phyloP scores from a whole-genome alignment of 768 basidiomycete genomes.

The Lactarius evosmus region DNA sequence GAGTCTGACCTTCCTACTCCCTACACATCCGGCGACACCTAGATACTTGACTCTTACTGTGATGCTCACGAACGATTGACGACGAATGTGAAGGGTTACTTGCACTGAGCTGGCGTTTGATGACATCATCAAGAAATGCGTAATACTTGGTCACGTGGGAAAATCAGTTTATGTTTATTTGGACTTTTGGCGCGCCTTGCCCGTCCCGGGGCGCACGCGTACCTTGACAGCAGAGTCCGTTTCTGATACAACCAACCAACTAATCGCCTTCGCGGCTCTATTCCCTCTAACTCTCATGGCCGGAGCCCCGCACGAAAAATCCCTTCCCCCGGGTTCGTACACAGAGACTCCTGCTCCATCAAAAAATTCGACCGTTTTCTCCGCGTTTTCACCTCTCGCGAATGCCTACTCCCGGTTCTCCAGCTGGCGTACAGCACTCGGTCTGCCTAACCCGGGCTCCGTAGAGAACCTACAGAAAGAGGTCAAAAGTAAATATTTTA shows the following conservation, averaged over 20 bases:
- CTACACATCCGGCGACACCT: slow-evolving; percentile 22
- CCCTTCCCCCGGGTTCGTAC: slow-evolving; percentile 2
- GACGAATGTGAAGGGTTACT: slow-evolving; percentile 27
- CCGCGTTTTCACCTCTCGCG: slow-evolving; percentile 49
- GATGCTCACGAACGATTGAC: slow-evolving; percentile 25
- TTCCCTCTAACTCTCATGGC: slow-evolving; percentile 16
- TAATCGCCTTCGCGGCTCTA: slow-evolving; percentile 11
- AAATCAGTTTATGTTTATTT: slow-evolving; percentile 20
- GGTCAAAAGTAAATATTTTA: slow-evolving; percentile 65
- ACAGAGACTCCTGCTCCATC: slow-evolving; percentile 6
- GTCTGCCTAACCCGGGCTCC: slow-evolving; percentile 87
- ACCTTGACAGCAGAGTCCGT: not conserved
- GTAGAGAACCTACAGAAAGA: slow-evolving; percentile 93
- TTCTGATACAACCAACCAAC: slow-evolving; percentile 6
- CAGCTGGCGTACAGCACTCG: slow-evolving; percentile 77
- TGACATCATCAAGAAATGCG: too few species aligned
- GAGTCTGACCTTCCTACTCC: slow-evolving; percentile 17
- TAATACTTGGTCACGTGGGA: slow-evolving; percentile 2
- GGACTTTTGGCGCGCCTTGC: slow-evolving; percentile 20
- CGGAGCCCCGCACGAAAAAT: slow-evolving; percentile 18
- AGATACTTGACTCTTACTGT: slow-evolving; percentile 11
- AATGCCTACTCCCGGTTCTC: slow-evolving; percentile 70
- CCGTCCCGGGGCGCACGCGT: slow-evolving; percentile 4
- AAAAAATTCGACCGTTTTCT: slow-evolving; percentile 17
- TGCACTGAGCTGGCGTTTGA: too few species aligned